Percentiles rank a stretch among this genome's conserved stretches.
These are phyloP conservation scores for Leptodermis oblonga DNA, from an alignment of 257 asterid genomes.

Conservation along the genomic window DNA sequence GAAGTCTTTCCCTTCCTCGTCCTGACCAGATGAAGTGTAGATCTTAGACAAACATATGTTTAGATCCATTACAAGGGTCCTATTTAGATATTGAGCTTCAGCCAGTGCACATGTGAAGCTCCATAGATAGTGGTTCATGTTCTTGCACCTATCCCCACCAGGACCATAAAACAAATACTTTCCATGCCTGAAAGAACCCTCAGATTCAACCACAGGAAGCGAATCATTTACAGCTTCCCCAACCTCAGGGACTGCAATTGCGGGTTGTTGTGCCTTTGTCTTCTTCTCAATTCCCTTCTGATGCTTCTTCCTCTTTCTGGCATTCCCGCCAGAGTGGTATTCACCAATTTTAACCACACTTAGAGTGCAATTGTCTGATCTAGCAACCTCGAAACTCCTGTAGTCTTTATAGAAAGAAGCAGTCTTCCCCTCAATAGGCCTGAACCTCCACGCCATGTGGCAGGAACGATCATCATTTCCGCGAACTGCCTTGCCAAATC, in stretches of 20 bases:
- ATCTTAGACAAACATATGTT: slow-evolving; percentile 63
- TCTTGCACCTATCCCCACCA: slow-evolving; percentile 87
- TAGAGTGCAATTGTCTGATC: slow-evolving; percentile 58
- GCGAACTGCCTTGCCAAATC: slow-evolving; percentile 73
- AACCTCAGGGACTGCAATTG: slow-evolving; percentile 51
- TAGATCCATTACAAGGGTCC: slow-evolving; percentile 81
- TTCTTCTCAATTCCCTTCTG: slow-evolving; percentile 57
- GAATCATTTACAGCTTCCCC: slow-evolving; percentile 56
- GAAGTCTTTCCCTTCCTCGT: slow-evolving; percentile 86
- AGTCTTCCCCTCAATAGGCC: slow-evolving; percentile 68
- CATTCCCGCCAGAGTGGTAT: slow-evolving; percentile 85
- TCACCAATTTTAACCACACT: slow-evolving; percentile 66
- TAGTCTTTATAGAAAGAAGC: slow-evolving; percentile 64
- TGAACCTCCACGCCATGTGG: slow-evolving; percentile 94
- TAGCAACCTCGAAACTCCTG: slow-evolving; percentile 48
- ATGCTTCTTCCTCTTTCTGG: slow-evolving; percentile 56
- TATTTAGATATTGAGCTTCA: slow-evolving; percentile 84
- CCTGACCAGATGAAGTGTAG: slow-evolving; percentile 57
- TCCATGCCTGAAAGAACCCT: slow-evolving; percentile 48
- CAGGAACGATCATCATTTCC: slow-evolving; percentile 63
- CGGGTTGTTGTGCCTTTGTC: slow-evolving; percentile 29
- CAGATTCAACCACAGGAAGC: slow-evolving; percentile 51
- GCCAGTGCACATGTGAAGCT: slow-evolving; percentile 83
- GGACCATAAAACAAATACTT: slow-evolving; percentile 71
- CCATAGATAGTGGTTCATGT: slow-evolving; percentile 76